Evolutionary conservation across 164 flowering plant species (phyloP).

Genomic region (Dillenia suffruticosa): DNA sequence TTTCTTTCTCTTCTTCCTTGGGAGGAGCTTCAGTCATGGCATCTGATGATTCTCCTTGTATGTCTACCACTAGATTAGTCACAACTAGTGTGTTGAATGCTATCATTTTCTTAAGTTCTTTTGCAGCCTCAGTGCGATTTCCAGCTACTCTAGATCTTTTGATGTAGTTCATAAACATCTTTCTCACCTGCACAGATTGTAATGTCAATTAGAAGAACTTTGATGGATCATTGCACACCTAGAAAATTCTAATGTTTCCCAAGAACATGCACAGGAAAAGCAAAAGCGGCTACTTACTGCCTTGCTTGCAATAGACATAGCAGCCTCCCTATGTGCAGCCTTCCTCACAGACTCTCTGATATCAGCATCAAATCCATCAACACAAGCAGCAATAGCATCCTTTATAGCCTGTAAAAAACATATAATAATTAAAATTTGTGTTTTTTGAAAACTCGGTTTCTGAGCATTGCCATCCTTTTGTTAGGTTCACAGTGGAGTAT

Average conservation of each 20-base stretch:
- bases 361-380: constrained; percentile 82
- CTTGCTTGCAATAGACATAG: constrained; percentile 88
- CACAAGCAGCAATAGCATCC: constrained; percentile 79
- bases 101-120: constrained; percentile 86
- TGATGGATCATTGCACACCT: not conserved
- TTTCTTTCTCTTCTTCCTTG: constrained; percentile 30
- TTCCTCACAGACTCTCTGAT: constrained; percentile 61
- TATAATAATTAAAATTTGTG: not conserved
- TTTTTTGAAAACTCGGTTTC: no score
- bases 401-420: constrained; percentile 58
- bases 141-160: constrained; percentile 61
- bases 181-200: constrained; percentile 54
- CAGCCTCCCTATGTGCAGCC: constrained; percentile 86
- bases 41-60: constrained; percentile 78
- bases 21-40: constrained; percentile 32
- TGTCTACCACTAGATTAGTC: constrained; percentile 71
- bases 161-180: constrained; percentile 57
- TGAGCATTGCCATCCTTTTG: no score
- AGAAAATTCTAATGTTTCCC: not conserved
- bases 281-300: constrained; percentile 54
- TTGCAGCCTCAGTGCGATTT: constrained; percentile 67
- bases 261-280: not conserved
- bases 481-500: no score
- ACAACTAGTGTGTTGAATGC: constrained; percentile 80
- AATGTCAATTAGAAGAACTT: not conserved